Conservation (phyloP, 441 rosid genomes). For the Metrosideros polymorpha region DNA sequence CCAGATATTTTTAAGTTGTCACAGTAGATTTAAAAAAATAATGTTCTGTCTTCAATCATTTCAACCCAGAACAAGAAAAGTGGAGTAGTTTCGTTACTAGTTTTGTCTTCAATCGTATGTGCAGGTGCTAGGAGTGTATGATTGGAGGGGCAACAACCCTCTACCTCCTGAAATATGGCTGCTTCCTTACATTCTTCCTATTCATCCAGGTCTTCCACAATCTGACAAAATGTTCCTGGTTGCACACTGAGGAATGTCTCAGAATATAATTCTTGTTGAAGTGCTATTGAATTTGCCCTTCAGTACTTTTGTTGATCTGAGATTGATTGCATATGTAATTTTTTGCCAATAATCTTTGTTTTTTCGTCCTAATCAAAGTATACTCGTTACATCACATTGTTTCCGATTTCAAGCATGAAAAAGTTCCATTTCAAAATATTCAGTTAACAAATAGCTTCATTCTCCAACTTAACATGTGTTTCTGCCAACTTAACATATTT, state of each 20-base stretch:
- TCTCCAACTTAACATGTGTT: background rate
- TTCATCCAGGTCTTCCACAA: constrained; percentile 46
- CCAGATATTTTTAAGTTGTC: background rate
- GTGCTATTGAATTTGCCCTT: background rate
- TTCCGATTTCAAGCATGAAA: background rate
- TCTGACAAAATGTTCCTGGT: background rate
- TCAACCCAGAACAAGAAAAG: background rate
- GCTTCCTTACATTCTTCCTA: constrained; percentile 37
- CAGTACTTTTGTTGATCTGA: background rate
- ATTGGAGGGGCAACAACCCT: constrained; percentile 78
- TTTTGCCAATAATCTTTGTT: background rate
- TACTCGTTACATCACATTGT: too few relatives aligned
- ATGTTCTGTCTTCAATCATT: background rate
- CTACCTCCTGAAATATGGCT: constrained; percentile 66
- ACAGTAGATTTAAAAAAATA: background rate
- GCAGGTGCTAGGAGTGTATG: background rate
- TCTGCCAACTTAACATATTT: background rate
- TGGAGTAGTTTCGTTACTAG: background rate
- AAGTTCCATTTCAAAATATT: background rate
- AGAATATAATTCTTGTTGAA: background rate
- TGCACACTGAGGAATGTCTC: background rate
- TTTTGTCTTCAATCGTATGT: background rate
- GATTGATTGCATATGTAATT: background rate
- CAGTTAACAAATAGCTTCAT: background rate
- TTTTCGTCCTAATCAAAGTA: too few relatives aligned